phyloP scores from a whole-genome alignment of 2,329 filamentous ascomycete species.

The Colletotrichum sp. region DNA sequence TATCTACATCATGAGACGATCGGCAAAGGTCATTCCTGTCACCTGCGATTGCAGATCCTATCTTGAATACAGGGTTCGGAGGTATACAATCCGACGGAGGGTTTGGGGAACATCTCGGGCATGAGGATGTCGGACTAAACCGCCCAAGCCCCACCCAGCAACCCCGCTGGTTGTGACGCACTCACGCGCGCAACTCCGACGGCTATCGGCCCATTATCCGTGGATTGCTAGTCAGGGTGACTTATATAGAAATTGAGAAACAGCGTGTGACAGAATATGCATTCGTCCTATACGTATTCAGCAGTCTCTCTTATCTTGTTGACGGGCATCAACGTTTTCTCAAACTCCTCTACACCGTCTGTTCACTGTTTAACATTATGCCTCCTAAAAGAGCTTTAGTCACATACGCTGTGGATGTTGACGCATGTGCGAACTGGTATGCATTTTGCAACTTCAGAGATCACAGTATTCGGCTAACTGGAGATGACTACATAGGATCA shows the following conservation, averaged over 20 bases:
- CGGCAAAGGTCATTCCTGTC: not conserved
- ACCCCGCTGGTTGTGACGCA: not conserved
- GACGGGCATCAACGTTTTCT: not conserved
- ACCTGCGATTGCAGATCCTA: not conserved
- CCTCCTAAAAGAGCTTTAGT: not conserved
- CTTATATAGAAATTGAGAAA: not conserved
- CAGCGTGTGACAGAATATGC: not conserved
- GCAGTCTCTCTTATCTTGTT: not conserved
- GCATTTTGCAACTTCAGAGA: not conserved
- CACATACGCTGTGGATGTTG: not conserved
- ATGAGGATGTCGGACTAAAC: not conserved
- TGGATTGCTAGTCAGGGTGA: not conserved
- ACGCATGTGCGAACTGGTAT: not conserved
- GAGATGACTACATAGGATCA: not conserved
- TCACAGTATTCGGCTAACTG: not conserved
- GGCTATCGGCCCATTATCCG: not conserved
- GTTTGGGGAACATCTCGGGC: not conserved
- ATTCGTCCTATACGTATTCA: not conserved
- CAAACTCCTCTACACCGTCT: not conserved
- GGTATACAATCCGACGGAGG: not conserved
- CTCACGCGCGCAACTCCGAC: not conserved
- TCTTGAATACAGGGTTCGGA: not conserved
- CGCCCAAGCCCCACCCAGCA: not conserved
- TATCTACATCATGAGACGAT: not conserved
- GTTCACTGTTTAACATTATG: not conserved